Evolutionary conservation across 768 basidiomycete species (phyloP).

Genomic region (Boletus reticuloceps): DNA sequence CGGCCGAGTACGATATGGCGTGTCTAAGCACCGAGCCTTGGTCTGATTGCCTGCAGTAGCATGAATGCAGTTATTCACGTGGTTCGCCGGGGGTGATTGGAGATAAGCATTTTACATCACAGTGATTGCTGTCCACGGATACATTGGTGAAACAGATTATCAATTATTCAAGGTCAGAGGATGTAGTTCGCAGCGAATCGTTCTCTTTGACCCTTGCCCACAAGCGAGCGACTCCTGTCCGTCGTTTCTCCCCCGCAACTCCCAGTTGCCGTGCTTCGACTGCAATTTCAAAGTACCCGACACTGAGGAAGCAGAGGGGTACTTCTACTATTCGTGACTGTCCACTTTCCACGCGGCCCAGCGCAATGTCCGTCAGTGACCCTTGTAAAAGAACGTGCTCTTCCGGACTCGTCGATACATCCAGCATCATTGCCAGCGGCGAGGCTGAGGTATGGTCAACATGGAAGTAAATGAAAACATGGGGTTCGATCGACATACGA

Average conservation of each 20-base stretch:
- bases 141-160: neutral
- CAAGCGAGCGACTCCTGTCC: constrained; percentile 23
- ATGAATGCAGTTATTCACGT: too few relatives aligned
- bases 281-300: constrained; percentile 56
- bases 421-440: constrained; percentile 50
- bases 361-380: constrained; percentile 51
- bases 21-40: too few relatives aligned
- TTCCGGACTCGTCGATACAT: constrained; percentile 53
- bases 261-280: constrained; percentile 35
- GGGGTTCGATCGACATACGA: constrained; percentile 43
- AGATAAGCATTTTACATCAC: too few relatives aligned
- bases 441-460: constrained; percentile 40
- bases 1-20: too few relatives aligned
- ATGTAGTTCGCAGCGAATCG: neutral
- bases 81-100: too few relatives aligned
- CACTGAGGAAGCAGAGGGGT: constrained; percentile 70
- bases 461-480: neutral
- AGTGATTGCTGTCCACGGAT: neutral
- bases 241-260: constrained; percentile 6
- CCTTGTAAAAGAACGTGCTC: constrained; percentile 75
- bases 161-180: neutral
- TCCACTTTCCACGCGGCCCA: constrained; percentile 61
- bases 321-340: constrained; percentile 50
- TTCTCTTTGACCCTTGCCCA: constrained; percentile 14
- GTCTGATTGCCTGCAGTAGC: too few relatives aligned